Conservation (phyloP, 768 basidiomycete species). For the Pleurotus tuoliensis region DNA sequence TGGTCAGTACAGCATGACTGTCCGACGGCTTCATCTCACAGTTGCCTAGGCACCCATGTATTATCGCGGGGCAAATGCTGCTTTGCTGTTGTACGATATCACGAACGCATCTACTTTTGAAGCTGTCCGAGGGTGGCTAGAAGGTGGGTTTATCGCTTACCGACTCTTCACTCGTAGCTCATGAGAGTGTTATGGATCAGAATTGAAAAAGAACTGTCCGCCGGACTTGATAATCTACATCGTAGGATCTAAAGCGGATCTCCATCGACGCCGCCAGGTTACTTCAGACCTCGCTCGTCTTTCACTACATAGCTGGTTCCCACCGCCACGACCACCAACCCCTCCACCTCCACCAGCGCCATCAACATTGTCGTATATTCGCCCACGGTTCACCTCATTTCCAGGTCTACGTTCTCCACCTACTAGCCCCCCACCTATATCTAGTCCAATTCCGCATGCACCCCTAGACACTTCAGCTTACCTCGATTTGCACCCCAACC, state of each 20-base stretch:
- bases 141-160: slow-evolving; percentile 48
- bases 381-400: slow-evolving; percentile 75
- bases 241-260: slow-evolving; percentile 90
- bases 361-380: slow-evolving; percentile 71
- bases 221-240: slow-evolving; percentile 91
- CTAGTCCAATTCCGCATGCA: slow-evolving; percentile 33
- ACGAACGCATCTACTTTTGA: slow-evolving; percentile 86
- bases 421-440: slow-evolving; percentile 30
- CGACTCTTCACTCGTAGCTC: slow-evolving; percentile 11
- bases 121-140: slow-evolving; percentile 88
- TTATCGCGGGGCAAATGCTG: slow-evolving; percentile 92
- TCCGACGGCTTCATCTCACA: no score
- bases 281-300: slow-evolving; percentile 81
- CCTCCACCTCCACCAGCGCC: slow-evolving; percentile 64
- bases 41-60: slow-evolving; percentile 83
- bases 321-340: slow-evolving; percentile 66
- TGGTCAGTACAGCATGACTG: slow-evolving; percentile 46
- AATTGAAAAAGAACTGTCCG: slow-evolving; percentile 86
- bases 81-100: slow-evolving; percentile 92
- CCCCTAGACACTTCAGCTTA: slow-evolving; percentile 60
- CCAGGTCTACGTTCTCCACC: slow-evolving; percentile 63
- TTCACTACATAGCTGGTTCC: slow-evolving; percentile 84
- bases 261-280: slow-evolving; percentile 67
- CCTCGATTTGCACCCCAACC: slow-evolving; percentile 55
- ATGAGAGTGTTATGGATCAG: slow-evolving; percentile 34